Percentiles rank a stretch among this genome's conserved stretches.
Conservation (phyloP, 169 alveolate species). For the Eimeria zaria region DNA sequence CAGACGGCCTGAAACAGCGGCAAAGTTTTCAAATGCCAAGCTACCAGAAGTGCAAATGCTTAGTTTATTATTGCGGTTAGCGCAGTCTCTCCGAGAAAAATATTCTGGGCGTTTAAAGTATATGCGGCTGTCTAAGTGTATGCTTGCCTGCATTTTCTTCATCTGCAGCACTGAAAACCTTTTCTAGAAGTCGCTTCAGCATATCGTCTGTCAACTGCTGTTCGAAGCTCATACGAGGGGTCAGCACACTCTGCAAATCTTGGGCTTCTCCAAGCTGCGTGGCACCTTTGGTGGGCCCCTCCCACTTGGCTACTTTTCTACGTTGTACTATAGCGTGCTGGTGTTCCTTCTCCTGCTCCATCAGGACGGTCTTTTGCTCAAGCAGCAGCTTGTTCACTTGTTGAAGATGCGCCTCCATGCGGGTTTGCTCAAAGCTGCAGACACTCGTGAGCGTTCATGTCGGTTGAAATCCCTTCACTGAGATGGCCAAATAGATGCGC, state of each 20-base stretch:
- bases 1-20: constrained; percentile 50
- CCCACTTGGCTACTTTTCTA: constrained; percentile 51
- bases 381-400: constrained; percentile 33
- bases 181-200: constrained; percentile 65
- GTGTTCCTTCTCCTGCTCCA: constrained; percentile 34
- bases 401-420: constrained; percentile 64
- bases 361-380: constrained; percentile 71
- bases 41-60: background rate
- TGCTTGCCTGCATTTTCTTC: constrained; percentile 74
- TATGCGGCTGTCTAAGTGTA: background rate
- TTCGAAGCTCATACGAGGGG: constrained; percentile 82
- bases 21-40: background rate
- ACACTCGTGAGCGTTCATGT: background rate
- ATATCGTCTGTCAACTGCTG: constrained; percentile 24
- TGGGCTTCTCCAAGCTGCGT: background rate
- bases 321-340: constrained; percentile 10
- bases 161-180: constrained; percentile 80
- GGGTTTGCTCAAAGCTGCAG: constrained; percentile 76
- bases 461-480: background rate
- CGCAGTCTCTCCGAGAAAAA: no score
- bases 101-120: no score
- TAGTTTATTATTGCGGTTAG: no score
- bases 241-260: background rate
- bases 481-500: no score
- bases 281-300: background rate